Evolutionary conservation across 371 early-diverging fungal genomes (phyloP), one percentile per base, ranked within the genome.

Genomic region (Thermomucor indicae-seudaticae): DNA sequence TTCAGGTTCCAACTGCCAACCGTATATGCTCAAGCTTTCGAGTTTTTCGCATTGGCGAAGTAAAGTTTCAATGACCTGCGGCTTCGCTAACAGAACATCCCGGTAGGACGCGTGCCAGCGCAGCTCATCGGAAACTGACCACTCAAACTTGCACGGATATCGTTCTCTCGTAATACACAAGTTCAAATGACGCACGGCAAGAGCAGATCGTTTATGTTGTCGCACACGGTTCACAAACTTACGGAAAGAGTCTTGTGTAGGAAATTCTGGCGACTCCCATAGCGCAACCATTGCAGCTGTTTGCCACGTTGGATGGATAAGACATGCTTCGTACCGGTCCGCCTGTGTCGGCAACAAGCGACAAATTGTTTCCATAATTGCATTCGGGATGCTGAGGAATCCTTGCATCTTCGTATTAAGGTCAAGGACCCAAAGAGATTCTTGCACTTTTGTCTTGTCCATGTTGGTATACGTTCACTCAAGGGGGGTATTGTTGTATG

Each of bases 21-120:
- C 77, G 47, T 77, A 77, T n/a, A 71, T 53, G 12, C 55, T 55
- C 14, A 76, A 24, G 4, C 48, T 40, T 6, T 46, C 49, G 6
- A 72, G 22, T 2, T 60, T 55, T 30, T 76, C 73, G 41, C 76
- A 76, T 0, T 45, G 43, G 11, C 49, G 52, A 8, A 52, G 39
- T 2, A 72, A 38, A 4, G 37, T 7, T 1, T 47, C 12, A 0
- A 66, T 58, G 8, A 68, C 20, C 0, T 51, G 29, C 1, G 62
- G 58, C 16, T 57, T 40, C 4, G 59, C 47, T 1, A 76, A 51
- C 2, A 48, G 39, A 4, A 38, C 49, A 3, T 38, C 42, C n/a
- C 29, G 22, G 44, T 48, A 24, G 3, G 39, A 30, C 11, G 30
- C 41, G n/a, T 47, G 42, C 8, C 59, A 48, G 4, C 24, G 0